Evolutionary conservation across 257 asterid species (phyloP).

Genomic region (Solanum pinnatisectum): DNA sequence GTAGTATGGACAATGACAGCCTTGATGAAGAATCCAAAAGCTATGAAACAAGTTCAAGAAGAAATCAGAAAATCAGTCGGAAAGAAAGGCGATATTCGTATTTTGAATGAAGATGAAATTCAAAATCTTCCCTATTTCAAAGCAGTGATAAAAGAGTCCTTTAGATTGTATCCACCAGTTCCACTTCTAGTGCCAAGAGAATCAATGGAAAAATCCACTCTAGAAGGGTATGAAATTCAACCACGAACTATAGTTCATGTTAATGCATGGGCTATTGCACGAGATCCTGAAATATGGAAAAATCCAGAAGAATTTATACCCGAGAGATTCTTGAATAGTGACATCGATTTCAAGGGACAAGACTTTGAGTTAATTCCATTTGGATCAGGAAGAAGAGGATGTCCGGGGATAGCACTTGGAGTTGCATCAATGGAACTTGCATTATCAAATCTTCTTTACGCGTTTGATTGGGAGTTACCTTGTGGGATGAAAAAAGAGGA

Average conservation of each 20-base stretch:
- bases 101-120: neutral
- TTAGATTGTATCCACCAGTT: neutral
- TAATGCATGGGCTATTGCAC: neutral
- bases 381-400: neutral
- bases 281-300: neutral
- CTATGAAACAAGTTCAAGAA: neutral
- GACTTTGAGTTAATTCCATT: neutral
- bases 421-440: neutral
- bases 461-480: neutral
- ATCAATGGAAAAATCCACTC: neutral
- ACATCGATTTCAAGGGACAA: neutral
- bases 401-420: neutral
- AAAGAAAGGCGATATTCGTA: neutral
- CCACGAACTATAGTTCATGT: neutral
- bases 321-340: neutral
- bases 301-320: neutral
- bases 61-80: neutral
- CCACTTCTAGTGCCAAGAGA: neutral
- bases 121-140: neutral
- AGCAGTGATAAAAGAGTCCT: neutral
- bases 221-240: neutral
- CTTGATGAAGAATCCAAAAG: neutral
- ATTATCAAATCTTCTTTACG: neutral
- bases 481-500: neutral
- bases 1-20: neutral